A percentile compares a stretch with the other conserved stretches of the same genome.
Evolutionary conservation across 441 rosid genomes (phyloP).

Genomic region (Euphorbia neoarborescens): DNA sequence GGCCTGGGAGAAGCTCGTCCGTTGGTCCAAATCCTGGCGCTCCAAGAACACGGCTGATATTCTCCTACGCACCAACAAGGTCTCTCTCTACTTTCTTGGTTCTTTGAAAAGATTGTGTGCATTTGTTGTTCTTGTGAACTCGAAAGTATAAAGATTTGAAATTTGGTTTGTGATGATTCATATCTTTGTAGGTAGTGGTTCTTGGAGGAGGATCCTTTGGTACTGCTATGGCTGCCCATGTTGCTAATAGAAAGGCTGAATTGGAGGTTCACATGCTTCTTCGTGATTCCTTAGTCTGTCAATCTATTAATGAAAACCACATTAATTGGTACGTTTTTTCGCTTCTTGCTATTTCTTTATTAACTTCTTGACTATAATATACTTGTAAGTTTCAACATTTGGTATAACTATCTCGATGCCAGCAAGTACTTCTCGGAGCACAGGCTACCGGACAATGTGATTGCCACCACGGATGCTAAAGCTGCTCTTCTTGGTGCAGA

Average conservation of each 20-base stretch:
- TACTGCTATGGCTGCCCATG: slow-evolving; percentile 91
- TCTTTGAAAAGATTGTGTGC: background rate
- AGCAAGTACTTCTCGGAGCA: slow-evolving; percentile 81
- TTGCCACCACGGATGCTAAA: slow-evolving; percentile 69
- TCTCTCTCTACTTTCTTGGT: too few relatives aligned
- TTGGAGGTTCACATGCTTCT: too few relatives aligned
- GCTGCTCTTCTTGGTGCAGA: slow-evolving; percentile 68
- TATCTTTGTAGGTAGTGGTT: too few relatives aligned
- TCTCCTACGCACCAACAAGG: slow-evolving; percentile 65
- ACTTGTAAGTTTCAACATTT: background rate
- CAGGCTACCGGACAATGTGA: slow-evolving; percentile 69
- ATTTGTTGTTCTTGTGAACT: background rate
- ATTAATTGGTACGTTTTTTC: too few relatives aligned
- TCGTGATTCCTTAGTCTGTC: too few relatives aligned
- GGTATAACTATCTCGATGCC: slow-evolving; percentile 14
- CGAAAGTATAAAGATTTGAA: background rate
- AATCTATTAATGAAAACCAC: too few relatives aligned
- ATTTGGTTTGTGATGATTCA: too few relatives aligned
- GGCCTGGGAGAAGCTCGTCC: too few relatives aligned
- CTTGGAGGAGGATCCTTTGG: slow-evolving; percentile 96
- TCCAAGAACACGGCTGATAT: slow-evolving; percentile 63
- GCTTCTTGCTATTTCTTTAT: too few relatives aligned
- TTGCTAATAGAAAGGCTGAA: slow-evolving; percentile 57
- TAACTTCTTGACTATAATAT: too few relatives aligned
- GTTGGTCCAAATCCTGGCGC: too few relatives aligned